A percentile compares a stretch with the other conserved stretches of the same genome.
These are phyloP conservation scores for Grosmannia serpens DNA, from an alignment of 2,329 filamentous ascomycete genomes.

Conservation along the genomic window DNA sequence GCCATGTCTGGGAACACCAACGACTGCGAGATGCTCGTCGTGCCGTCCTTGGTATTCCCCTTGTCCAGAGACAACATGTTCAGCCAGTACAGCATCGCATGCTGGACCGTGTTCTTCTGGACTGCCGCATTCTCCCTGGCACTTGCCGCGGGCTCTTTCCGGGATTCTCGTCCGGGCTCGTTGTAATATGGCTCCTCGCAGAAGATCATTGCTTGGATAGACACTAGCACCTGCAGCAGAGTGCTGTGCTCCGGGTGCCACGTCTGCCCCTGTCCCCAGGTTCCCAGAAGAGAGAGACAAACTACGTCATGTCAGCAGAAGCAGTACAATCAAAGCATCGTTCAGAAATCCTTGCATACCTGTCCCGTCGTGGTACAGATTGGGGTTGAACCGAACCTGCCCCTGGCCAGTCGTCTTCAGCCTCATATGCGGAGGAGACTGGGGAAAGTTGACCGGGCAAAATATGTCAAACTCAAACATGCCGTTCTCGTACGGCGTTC, in stretches of 20 bases:
- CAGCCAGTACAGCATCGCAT: slow-evolving; percentile 21
- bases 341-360: slow-evolving; percentile 20
- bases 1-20: slow-evolving; percentile 5
- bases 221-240: slow-evolving; percentile 39
- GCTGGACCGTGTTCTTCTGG: slow-evolving; percentile 16
- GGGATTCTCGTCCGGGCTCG: slow-evolving; percentile 32
- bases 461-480: slow-evolving; percentile 44
- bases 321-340: no score
- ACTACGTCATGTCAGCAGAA: slow-evolving; percentile 17
- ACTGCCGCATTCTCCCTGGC: slow-evolving; percentile 20
- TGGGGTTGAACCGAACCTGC: slow-evolving; percentile 33
- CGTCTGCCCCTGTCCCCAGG: slow-evolving; percentile 30
- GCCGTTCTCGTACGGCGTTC: slow-evolving; percentile 41
- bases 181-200: slow-evolving; percentile 42
- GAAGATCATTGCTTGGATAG: slow-evolving; percentile 46
- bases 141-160: slow-evolving; percentile 9
- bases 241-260: slow-evolving; percentile 37
- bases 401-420: slow-evolving; percentile 35
- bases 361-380: slow-evolving; percentile 36
- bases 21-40: not conserved
- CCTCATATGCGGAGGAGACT: slow-evolving; percentile 25
- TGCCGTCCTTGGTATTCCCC: not conserved
- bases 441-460: slow-evolving; percentile 29
- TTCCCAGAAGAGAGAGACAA: slow-evolving; percentile 37
- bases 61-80: slow-evolving; percentile 3